These are phyloP conservation scores for Achaetomium macrosporum DNA, from an alignment of 2,329 filamentous ascomycete genomes.

Conservation along the genomic window DNA sequence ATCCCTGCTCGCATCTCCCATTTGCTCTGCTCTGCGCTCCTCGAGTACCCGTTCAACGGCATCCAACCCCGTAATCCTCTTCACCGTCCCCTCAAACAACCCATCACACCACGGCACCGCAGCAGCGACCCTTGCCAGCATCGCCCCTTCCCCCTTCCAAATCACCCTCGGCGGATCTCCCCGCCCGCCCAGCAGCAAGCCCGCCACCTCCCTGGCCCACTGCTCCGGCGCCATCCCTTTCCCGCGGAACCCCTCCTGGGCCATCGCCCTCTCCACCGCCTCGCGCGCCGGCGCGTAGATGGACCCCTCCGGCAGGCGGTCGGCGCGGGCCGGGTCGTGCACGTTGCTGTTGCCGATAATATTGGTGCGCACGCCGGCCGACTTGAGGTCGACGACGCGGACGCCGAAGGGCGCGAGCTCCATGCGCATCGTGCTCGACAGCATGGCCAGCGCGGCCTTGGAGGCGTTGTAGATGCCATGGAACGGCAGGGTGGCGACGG, in stretches of 20 bases:
- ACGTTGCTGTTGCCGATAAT: constrained; percentile 25
- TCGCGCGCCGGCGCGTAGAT: constrained; percentile 22
- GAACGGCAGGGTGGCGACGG: constrained; percentile 33
- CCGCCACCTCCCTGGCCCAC: constrained; percentile 24
- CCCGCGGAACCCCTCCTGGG: constrained; percentile 14
- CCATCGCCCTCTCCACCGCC: constrained; percentile 23
- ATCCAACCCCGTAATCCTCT: too few species aligned
- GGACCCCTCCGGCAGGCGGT: constrained; percentile 23
- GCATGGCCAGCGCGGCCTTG: constrained; percentile 37
- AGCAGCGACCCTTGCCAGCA: constrained; percentile 13
- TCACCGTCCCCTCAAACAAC: too few species aligned
- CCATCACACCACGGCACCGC: constrained; percentile 15
- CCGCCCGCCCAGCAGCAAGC: constrained; percentile 9
- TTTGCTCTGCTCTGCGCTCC: too few species aligned
- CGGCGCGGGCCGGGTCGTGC: constrained; percentile 2
- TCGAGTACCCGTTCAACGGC: too few species aligned
- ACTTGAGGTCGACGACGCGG: constrained; percentile 31
- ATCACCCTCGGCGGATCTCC: constrained; percentile 21
- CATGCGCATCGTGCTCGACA: constrained; percentile 36
- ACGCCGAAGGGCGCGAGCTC: constrained; percentile 34
- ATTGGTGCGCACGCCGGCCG: constrained; percentile 30
- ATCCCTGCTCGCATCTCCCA: too few species aligned
- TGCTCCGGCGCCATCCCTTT: constrained; percentile 16
- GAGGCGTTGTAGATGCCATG: constrained; percentile 37
- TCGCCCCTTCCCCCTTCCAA: constrained; percentile 23